These are phyloP conservation scores for Aphanomyces astaci DNA, from an alignment of 352 stramenopile genomes.

Conservation along the genomic window DNA sequence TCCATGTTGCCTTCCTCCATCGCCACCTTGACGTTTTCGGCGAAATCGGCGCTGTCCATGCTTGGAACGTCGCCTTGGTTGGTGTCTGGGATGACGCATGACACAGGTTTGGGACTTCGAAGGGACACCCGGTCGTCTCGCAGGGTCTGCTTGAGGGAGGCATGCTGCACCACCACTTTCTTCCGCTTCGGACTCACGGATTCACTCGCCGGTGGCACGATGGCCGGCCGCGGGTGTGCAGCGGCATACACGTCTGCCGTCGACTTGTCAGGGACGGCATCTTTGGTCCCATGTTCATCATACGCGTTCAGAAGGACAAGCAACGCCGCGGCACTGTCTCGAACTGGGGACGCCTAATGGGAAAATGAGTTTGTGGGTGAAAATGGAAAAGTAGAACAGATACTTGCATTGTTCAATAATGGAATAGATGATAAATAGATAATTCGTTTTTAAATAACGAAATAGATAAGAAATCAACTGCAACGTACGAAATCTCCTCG, in stretches of 20 bases:
- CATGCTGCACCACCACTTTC: neutral
- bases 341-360: constrained; percentile 21
- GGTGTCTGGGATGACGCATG: neutral
- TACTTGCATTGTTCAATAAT: neutral
- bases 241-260: neutral
- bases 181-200: neutral
- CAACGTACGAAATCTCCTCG: constrained; percentile 9
- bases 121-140: neutral
- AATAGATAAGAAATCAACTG: neutral
- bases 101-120: neutral
- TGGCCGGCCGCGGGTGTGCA: neutral
- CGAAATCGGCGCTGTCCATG: neutral
- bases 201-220: neutral
- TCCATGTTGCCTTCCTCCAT: constrained; percentile 25
- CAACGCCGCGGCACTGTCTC: constrained; percentile 10
- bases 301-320: neutral
- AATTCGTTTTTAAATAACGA: neutral
- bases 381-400: no score
- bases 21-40: constrained; percentile 10
- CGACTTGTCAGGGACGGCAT: neutral
- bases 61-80: neutral
- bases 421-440: neutral
- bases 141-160: neutral
- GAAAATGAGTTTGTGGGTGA: no score
- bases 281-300: neutral